Conservation (phyloP, 352 stramenopile species). For the Pythium pyrilobum region DNA sequence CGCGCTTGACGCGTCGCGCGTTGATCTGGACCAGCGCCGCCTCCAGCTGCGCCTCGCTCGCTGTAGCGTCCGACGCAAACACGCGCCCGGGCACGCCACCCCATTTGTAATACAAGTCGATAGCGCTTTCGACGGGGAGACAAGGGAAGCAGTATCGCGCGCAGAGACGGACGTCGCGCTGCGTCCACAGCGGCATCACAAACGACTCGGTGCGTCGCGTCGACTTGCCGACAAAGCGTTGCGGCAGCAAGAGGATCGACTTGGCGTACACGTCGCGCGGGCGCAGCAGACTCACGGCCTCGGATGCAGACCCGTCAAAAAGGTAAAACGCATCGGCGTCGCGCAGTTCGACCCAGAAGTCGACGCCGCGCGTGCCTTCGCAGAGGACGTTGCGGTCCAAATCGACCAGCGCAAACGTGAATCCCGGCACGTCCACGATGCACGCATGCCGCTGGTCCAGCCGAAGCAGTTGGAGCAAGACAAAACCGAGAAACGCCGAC, state of each 20-base stretch:
- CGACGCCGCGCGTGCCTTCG: conserved; percentile 1
- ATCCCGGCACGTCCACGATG: conserved; percentile 4
- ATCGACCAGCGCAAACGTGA: conserved; percentile 2
- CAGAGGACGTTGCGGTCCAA: background rate
- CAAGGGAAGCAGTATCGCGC: background rate
- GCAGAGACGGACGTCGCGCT: background rate
- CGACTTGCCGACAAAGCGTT: background rate
- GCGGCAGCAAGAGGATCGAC: background rate
- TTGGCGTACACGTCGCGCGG: background rate
- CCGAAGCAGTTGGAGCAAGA: conserved; percentile 4
- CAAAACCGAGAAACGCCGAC: conserved; percentile 8
- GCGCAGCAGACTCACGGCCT: background rate
- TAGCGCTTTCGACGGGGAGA: background rate
- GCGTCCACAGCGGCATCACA: conserved; percentile 5
- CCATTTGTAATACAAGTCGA: background rate
- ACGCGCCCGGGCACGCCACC: conserved; percentile 5
- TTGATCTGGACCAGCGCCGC: background rate
- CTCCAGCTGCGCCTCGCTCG: conserved; percentile 1
- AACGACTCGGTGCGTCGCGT: background rate
- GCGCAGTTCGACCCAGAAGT: background rate
- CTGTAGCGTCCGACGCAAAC: background rate
- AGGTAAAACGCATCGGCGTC: background rate
- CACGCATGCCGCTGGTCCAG: background rate
- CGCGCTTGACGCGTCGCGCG: background rate
- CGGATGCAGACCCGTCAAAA: background rate